A percentile compares a stretch with the other conserved stretches of the same genome.
phyloP scores from a whole-genome alignment of 202 grass and related monocot genomes.

The Setaria viridis region DNA sequence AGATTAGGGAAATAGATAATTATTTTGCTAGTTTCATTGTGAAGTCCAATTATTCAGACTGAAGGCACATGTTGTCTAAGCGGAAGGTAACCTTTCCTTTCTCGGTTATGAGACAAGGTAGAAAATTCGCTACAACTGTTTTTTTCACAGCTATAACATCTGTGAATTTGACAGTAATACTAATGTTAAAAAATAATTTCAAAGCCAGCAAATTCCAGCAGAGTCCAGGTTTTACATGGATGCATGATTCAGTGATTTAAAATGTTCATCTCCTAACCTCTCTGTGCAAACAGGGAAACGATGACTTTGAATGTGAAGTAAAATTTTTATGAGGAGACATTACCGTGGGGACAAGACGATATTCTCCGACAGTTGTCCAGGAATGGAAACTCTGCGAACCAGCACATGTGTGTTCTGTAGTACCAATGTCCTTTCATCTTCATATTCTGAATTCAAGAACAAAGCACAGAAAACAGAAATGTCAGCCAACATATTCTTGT shows the following conservation, averaged over 20 bases:
- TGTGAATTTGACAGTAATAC: background rate
- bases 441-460: constrained; percentile 67
- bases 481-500: constrained; percentile 24
- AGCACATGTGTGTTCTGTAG: constrained; percentile 63
- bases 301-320: constrained; percentile 14
- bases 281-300: background rate
- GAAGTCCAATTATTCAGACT: background rate
- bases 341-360: constrained; percentile 55
- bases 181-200: background rate
- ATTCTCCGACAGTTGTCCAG: constrained; percentile 54
- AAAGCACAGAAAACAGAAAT: constrained; percentile 36
- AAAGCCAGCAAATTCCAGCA: background rate
- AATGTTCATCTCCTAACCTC: background rate
- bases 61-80: constrained; percentile 2
- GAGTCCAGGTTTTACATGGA: background rate
- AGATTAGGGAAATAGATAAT: background rate
- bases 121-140: too few relatives aligned
- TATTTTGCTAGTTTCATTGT: background rate
- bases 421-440: constrained; percentile 62
- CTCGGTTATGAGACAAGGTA: too few relatives aligned
- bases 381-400: constrained; percentile 49
- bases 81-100: background rate
- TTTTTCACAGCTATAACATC: too few relatives aligned
- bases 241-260: background rate
- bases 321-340: constrained; percentile 16